Base-by-base conservation (phyloP, 139 green algal species). In the Picochlorum sp. region DNA sequence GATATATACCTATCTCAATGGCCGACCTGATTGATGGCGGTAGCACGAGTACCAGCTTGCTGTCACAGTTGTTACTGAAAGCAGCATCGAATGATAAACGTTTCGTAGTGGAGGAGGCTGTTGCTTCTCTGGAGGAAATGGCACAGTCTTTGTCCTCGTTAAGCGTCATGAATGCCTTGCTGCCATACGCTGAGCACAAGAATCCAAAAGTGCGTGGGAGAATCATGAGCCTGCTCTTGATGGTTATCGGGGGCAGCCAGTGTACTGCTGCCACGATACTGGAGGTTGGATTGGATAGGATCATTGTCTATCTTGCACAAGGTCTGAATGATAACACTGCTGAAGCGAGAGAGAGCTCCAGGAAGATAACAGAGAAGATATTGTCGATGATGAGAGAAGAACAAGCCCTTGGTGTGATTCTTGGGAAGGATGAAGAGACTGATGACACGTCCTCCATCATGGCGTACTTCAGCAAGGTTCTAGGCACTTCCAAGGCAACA, bases 61-160 rank as follows among this genome's bases (percentile, higher is more conserved):
- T 88, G 30, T 57, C 50, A 16, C 76, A 84, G 60, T 62, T 87
- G 49, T 71, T 88, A 45, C 66, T 86, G 56, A 85, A 85, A 58
- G 71, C 68, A 28, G 50, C 37, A 54, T 80, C 72, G 38, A 85
- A 81, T 57, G 81, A 88, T 73, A 88, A 88, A 69, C 69, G 69
- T 34, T 88, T 88, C 74, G 81, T 88, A 26, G 58, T 84, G 4
- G 76, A 86, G 62, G 81, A 86, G 60, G 72, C 74, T n/a, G 62
- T 77, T 70, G 62, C 47, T 15, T 54, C 65, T 6, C 16, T 63
- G 51, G 55, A 51, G 30, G 45, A 26, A 14, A 60, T 80, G 54
- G 49, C 65, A 1, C 50, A 55, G 6, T 59, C 49, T 20, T 31
- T 80, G 50, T 10, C 51, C 18, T 57, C 72, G 7, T 54, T 45